Evolutionary conservation across 2,329 filamentous ascomycete genomes (phyloP).

Genomic region (Beauveria caledonica): DNA sequence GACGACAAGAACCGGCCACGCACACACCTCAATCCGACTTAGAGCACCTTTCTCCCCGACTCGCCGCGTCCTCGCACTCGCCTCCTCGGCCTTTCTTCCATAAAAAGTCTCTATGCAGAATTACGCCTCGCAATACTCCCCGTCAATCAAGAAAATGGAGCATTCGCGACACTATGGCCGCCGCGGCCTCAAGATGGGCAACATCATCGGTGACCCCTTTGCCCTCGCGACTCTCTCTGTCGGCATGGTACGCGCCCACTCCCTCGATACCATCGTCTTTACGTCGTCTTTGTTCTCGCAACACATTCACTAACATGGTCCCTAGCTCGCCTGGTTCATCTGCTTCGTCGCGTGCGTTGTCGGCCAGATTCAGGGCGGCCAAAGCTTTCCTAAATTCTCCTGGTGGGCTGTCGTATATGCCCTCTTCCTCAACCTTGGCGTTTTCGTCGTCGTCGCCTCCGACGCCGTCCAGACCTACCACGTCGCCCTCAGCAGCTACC

Average conservation of each 20-base stretch:
- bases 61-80: not conserved
- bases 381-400: constrained; percentile 68
- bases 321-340: constrained; percentile 88
- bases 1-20: not conserved
- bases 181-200: constrained; percentile 65
- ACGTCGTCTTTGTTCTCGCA: not conserved
- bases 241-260: constrained; percentile 58
- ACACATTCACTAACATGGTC: constrained; percentile 14
- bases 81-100: not conserved
- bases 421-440: constrained; percentile 71
- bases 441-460: constrained; percentile 75
- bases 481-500: constrained; percentile 82
- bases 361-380: constrained; percentile 40
- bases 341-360: constrained; percentile 82
- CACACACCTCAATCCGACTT: not conserved
- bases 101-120: constrained; percentile 51
- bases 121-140: constrained; percentile 65
- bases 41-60: not conserved
- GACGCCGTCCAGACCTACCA: constrained; percentile 83
- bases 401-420: constrained; percentile 91
- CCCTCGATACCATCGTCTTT: not conserved
- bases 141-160: constrained; percentile 77
- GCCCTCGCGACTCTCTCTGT: constrained; percentile 92
- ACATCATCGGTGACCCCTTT: constrained; percentile 94
- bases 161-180: constrained; percentile 50